These are phyloP conservation scores for Amyloporia xantha DNA, from an alignment of 768 basidiomycete genomes.

Conservation along the genomic window DNA sequence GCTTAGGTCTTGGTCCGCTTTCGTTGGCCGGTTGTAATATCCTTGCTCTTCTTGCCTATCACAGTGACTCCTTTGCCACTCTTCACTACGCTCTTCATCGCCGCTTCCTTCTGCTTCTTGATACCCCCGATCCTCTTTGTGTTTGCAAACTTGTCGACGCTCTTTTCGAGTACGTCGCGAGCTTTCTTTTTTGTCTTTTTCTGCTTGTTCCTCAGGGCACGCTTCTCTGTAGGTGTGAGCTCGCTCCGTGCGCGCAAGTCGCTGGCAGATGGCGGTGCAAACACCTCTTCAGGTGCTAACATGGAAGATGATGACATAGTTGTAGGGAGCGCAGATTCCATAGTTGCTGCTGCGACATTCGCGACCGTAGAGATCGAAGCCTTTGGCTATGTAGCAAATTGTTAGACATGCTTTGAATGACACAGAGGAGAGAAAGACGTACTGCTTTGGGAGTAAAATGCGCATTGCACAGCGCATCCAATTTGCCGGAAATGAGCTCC, in stretches of 20 bases:
- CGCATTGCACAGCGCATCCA: constrained; percentile 92
- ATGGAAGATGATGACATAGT: constrained; percentile 67
- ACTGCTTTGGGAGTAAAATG: constrained; percentile 95
- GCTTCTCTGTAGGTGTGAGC: constrained; percentile 81
- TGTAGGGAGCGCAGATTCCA: constrained; percentile 91
- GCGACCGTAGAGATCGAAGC: constrained; percentile 77
- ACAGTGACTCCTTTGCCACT: constrained; percentile 82
- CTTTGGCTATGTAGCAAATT: constrained; percentile 58
- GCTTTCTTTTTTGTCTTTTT: constrained; percentile 66
- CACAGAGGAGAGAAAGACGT: constrained; percentile 21
- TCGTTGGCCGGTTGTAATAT: constrained; percentile 27
- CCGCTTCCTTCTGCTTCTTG: constrained; percentile 81
- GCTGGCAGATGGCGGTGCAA: constrained; percentile 46
- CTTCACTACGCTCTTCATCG: constrained; percentile 77
- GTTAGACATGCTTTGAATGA: constrained; percentile 5
- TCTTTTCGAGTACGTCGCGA: constrained; percentile 57
- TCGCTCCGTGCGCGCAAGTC: constrained; percentile 66
- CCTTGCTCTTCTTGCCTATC: constrained; percentile 61
- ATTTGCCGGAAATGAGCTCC: constrained; percentile 79
- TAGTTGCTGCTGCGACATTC: constrained; percentile 70
- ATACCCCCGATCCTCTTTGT: constrained; percentile 43
- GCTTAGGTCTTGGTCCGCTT: constrained; percentile 25
- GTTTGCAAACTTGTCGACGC: constrained; percentile 58
- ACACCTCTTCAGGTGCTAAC: constrained; percentile 92
- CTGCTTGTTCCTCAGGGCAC: constrained; percentile 56